Evolutionary conservation across 2,329 filamentous ascomycete genomes (phyloP).

Genomic region (Penicillium janthinellum): DNA sequence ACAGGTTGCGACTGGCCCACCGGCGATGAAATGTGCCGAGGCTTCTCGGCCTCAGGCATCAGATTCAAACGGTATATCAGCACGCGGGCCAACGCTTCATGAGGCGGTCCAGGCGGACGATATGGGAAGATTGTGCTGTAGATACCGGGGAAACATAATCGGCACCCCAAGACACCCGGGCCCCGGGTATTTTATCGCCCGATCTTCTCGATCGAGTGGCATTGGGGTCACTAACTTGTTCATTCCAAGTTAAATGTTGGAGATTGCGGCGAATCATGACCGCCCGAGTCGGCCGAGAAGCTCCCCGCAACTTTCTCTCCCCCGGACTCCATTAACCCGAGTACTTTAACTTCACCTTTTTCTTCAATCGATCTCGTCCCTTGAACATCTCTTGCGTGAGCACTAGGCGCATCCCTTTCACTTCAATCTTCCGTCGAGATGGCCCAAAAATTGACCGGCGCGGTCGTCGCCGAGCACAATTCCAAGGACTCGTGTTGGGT

Average conservation of each 20-base stretch:
- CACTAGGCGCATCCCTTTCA: neutral
- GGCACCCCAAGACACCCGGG: neutral
- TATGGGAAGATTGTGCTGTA: too few relatives aligned
- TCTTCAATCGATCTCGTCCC: neutral
- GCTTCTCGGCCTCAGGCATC: neutral
- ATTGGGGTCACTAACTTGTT: neutral
- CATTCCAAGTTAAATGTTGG: neutral
- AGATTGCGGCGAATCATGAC: neutral
- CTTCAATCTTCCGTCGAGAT: slow-evolving; percentile 20
- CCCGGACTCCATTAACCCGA: slow-evolving; percentile 32
- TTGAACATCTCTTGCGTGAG: neutral
- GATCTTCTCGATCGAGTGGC: neutral
- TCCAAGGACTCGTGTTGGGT: slow-evolving; percentile 87
- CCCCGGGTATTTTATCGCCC: neutral
- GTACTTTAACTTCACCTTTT: slow-evolving; percentile 13
- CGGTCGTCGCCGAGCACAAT: slow-evolving; percentile 72
- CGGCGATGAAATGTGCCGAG: neutral
- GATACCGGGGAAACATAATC: neutral
- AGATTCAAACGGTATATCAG: neutral
- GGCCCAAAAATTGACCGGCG: slow-evolving; percentile 51
- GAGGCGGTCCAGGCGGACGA: too few relatives aligned
- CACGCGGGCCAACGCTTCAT: too few relatives aligned
- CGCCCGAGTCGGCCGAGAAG: slow-evolving; percentile 28
- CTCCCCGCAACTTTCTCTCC: slow-evolving; percentile 25
- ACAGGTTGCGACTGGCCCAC: neutral